Base-by-base conservation (phyloP, 2,329 filamentous ascomycete genomes). In the Aspergillus phoenicis region DNA sequence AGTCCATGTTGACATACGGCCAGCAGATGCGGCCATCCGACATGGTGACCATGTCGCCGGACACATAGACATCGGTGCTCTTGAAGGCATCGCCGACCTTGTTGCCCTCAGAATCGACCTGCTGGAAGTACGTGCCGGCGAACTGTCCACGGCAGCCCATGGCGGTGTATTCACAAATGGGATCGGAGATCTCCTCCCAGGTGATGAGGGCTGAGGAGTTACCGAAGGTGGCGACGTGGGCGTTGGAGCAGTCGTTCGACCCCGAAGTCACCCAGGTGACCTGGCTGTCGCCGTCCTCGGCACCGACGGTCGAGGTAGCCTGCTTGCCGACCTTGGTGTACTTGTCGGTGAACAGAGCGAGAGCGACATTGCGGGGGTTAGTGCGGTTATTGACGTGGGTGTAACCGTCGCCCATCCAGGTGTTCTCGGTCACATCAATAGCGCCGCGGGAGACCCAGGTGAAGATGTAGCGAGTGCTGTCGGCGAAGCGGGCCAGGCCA, bases 381-480 rank as follows among this genome's bases (percentile, higher is more conserved):
- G 84, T 86, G 41, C 84, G 82, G 73, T 85, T 84, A 24, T 76
- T 62, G 30, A 77, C 76, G 54, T 81, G 73, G 1, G 84, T 87
- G 74, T 85, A 86, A 36, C 83, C 83, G 7, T 70, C 65, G 2
- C 85, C 85, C 79, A 87, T 83, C 85, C 85, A 88, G 11, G 77
- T 74, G 72, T 88, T 85, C 45, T 73, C 73, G 5, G 79, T 81
- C 13, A 88, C 76, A 58, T 86, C 80, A 11, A 82, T 74, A 22
- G 85, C 84, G 24, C 86, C 85, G 17, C 85, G 83, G 0, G 85
- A 87, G 15, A 86, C 83, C 86, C 85, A 88, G 20, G 85, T 78
- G 71, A 87, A 86, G 74, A 87, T 84, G 72, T 88, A 88, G 1
- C 78, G 76, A 56, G 80, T 78, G 20, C 78, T 79, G 60, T 76